phyloP scores from a whole-genome alignment of 2,329 filamentous ascomycete species.

The Cladosporium oxysporum region DNA sequence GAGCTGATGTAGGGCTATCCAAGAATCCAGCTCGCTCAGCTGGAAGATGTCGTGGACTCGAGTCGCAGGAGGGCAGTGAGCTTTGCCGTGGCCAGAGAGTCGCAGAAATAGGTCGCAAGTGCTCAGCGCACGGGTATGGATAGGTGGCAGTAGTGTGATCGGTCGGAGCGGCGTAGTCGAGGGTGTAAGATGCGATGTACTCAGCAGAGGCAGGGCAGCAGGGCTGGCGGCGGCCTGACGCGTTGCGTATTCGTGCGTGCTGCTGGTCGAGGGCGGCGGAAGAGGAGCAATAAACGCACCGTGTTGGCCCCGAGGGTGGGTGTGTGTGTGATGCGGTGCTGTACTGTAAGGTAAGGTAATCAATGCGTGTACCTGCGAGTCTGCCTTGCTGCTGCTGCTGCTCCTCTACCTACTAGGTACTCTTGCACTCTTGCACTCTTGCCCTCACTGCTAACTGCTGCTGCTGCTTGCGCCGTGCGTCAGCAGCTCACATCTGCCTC shows the following conservation, averaged over 20 bases:
- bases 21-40: background rate
- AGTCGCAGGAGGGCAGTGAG: background rate
- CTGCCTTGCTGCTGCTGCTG: background rate
- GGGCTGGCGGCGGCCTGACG: conserved; percentile 8
- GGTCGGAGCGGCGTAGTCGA: background rate
- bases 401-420: too few relatives aligned
- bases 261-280: background rate
- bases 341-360: background rate
- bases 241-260: conserved; percentile 6
- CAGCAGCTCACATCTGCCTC: background rate
- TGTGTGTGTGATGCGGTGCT: background rate
- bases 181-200: conserved; percentile 10
- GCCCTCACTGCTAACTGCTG: background rate
- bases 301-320: background rate
- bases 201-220: conserved; percentile 1
- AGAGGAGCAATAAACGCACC: conserved; percentile 5
- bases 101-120: background rate
- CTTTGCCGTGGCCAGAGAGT: background rate
- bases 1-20: conserved; percentile 1
- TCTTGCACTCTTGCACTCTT: background rate
- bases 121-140: background rate
- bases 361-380: conserved; percentile 7
- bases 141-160: background rate
- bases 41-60: conserved; percentile 3
- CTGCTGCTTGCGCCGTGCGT: background rate